These are phyloP conservation scores for Lasiosphaeria ovina DNA, from an alignment of 495 filamentous ascomycete genomes.

Conservation along the genomic window DNA sequence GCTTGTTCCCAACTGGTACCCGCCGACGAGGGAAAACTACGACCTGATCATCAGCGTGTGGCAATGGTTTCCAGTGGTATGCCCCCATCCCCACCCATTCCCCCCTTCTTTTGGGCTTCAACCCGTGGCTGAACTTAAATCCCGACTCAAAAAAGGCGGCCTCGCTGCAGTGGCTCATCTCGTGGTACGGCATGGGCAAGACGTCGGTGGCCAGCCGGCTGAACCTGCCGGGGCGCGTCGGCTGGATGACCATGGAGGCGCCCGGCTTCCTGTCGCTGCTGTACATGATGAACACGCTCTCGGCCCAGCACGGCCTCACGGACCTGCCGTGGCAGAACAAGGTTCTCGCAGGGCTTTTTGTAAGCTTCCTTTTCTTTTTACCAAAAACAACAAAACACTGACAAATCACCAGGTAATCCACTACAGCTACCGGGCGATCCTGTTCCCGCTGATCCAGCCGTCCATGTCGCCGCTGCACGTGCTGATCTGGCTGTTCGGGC, in stretches of 20 bases:
- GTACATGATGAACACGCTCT: conserved; percentile 69
- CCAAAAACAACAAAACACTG: background rate
- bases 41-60: conserved; percentile 52
- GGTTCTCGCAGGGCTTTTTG: conserved; percentile 62
- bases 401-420: conserved; percentile 52
- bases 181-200: conserved; percentile 78
- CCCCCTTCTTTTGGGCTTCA: background rate
- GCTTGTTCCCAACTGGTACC: conserved; percentile 47
- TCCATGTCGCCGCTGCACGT: conserved; percentile 86
- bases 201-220: conserved; percentile 69
- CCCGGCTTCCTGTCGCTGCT: conserved; percentile 72
- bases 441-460: conserved; percentile 78
- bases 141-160: conserved; percentile 44
- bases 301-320: conserved; percentile 48
- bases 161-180: conserved; percentile 59
- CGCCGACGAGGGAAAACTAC: conserved; percentile 52
- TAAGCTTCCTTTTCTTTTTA: background rate
- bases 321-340: conserved; percentile 67
- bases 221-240: conserved; percentile 85
- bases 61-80: conserved; percentile 46
- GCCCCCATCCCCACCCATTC: conserved; percentile 3
- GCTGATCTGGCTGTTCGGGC: conserved; percentile 57
- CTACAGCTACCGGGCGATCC: conserved; percentile 83
- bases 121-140: background rate
- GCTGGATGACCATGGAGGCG: conserved; percentile 85